Conservation (phyloP, 305 asterid genomes). For the Fraxinus nigra region DNA sequence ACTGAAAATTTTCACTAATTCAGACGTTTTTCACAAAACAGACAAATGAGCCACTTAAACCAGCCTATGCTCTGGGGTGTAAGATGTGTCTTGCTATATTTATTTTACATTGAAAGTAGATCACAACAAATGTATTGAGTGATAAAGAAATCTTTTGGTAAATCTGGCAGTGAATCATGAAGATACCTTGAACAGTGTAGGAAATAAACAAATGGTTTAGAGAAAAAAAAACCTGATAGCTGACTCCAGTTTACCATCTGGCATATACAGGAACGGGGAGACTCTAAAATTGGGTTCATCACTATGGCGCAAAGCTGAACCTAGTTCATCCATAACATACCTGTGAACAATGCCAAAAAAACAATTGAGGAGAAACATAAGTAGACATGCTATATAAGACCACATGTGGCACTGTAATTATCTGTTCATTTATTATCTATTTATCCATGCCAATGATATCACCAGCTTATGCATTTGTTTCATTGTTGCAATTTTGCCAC, state of each 20-base stretch:
- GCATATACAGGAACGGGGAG: constrained; percentile 96
- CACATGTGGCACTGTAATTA: constrained; percentile 3
- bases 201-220: constrained; percentile 25
- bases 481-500: neutral
- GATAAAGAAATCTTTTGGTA: neutral
- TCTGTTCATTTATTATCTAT: neutral
- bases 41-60: constrained; percentile 7
- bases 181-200: constrained; percentile 17
- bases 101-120: neutral
- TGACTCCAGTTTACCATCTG: constrained; percentile 82
- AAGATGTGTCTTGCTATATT: neutral
- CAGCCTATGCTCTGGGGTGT: neutral
- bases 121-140: neutral
- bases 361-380: constrained; percentile 7
- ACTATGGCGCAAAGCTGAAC: constrained; percentile 95
- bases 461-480: neutral
- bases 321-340: constrained; percentile 99
- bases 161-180: constrained; percentile 6
- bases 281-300: constrained; percentile 88
- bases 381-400: neutral
- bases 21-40: constrained; percentile 19
- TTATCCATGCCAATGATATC: neutral
- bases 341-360: constrained; percentile 38
- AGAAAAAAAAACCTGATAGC: constrained; percentile 72
- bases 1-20: constrained; percentile 41